Conservation (phyloP, 257 asterid species). For the Solanum habrochaites region DNA sequence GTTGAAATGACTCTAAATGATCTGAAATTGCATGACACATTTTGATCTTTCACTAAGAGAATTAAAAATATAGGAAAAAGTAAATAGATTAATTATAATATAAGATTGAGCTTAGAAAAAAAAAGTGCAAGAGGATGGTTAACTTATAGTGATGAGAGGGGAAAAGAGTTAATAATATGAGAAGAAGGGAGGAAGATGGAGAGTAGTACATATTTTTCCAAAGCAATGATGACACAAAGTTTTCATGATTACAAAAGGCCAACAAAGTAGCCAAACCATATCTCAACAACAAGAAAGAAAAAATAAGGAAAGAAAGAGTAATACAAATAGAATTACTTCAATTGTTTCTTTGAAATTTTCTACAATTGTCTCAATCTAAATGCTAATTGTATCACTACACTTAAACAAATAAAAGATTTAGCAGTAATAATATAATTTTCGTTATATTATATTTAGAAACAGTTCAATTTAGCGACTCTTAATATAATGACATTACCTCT, state of each 20-base stretch:
- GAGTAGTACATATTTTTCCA: not conserved
- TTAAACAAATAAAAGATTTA: too few species aligned
- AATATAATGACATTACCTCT: too few species aligned
- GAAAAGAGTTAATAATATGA: not conserved
- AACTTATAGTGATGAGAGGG: not conserved
- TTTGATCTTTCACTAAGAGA: not conserved
- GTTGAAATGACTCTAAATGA: not conserved
- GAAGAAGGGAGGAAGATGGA: not conserved
- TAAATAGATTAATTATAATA: not conserved
- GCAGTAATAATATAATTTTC: too few species aligned
- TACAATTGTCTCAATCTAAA: not conserved
- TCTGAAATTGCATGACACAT: not conserved
- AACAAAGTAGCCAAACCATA: not conserved
- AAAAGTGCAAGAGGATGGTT: not conserved
- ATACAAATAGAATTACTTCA: not conserved
- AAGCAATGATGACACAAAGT: constrained; percentile 22
- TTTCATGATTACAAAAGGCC: constrained; percentile 20
- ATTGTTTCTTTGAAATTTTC: not conserved
- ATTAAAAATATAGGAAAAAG: not conserved
- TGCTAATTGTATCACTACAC: not conserved
- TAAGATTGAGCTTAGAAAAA: not conserved
- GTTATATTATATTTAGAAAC: too few species aligned
- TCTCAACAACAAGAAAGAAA: not conserved
- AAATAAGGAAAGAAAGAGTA: not conserved
- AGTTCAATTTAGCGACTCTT: rapidly evolving